Percentiles rank a stretch among this genome's conserved stretches.
Conservation (phyloP, 2,329 filamentous ascomycete genomes). For the Cercospora sojina region DNA sequence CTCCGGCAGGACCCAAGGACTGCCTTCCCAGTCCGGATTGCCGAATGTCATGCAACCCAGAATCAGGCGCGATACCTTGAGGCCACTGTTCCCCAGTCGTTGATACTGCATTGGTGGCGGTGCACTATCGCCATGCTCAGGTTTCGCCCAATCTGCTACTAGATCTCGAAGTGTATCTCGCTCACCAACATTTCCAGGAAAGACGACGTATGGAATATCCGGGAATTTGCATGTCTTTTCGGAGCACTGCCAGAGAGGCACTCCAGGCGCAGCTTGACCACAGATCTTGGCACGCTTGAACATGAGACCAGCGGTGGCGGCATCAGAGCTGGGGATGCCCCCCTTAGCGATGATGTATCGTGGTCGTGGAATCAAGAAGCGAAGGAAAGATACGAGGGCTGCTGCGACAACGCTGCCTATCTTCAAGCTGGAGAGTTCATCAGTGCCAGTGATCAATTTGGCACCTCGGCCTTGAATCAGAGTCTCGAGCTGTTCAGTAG, state of each 20-base stretch:
- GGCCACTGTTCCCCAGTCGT: conserved; percentile 41
- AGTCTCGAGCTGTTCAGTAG: conserved; percentile 54
- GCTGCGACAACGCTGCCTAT: conserved; percentile 55
- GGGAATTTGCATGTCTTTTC: conserved; percentile 53
- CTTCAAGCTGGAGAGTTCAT: conserved; percentile 53
- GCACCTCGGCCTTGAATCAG: conserved; percentile 43
- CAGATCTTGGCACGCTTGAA: conserved; percentile 56
- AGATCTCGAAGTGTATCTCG: conserved; percentile 50
- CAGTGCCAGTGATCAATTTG: conserved; percentile 47
- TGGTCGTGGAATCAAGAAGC: conserved; percentile 49
- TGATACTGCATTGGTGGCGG: conserved; percentile 20
- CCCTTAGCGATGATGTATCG: conserved; percentile 61
- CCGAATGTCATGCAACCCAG: conserved; percentile 34
- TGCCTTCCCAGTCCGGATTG: conserved; percentile 25
- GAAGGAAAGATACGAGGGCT: conserved; percentile 53
- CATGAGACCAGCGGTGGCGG: conserved; percentile 56
- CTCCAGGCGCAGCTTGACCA: conserved; percentile 58
- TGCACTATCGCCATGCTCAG: neutral
- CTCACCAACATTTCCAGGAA: conserved; percentile 59
- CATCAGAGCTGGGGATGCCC: conserved; percentile 60
- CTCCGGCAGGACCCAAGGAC: conserved; percentile 38
- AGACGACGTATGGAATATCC: conserved; percentile 57
- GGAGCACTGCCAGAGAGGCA: conserved; percentile 59
- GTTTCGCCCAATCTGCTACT: conserved; percentile 42
- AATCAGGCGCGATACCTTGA: conserved; percentile 42